Evolutionary conservation across 306 rosid species (phyloP), one percentile per base, ranked within the genome.

Genomic region (Erythrophleum fordii): DNA sequence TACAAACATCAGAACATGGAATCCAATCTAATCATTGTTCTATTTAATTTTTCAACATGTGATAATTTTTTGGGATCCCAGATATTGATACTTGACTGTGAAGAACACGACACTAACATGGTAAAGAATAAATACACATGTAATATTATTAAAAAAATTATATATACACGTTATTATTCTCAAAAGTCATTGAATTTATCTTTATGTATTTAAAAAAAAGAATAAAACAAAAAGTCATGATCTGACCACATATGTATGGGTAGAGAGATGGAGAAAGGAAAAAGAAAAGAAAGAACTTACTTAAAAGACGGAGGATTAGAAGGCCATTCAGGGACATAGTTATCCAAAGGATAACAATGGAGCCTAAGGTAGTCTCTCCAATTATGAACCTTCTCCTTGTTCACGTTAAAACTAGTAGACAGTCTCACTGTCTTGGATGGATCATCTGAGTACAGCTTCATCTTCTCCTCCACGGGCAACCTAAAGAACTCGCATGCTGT

Each of bases 361-460:
- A 95, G 97, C 11, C 99, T 78, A 6, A 96, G 97, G 64, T 92
- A 96, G 66, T 96, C 99, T 53, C 99, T 93, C 99, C 98, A 96
- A 39, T 96, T 96, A 69, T 88, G 98, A 2, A 96, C 92, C 0
- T 73, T 73, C 69, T 93, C 98, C 64, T 92, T 96, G 0, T 73
- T 91, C 9, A 96, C 89, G 52, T 96, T 93, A 72, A 92, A 96
- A 80, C 99, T 96, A 0, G 99, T 93, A 0, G 98, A 96, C 0
- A 96, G 69, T 52, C 99, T 93, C 80, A 83, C 69, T 17, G 98
- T 95, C 84, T 92, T 95, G 0, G 97, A 73, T 0, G 99, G 97
- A 31, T 95, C 99, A 8, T 95, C 97, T 0, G 99, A 95, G 48
- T 95, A 95, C 49, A 96, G 26, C 73, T 96, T 96, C 85, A 96